Percentiles rank a stretch among this genome's conserved stretches.
These are phyloP conservation scores for Orbilia brochopaga DNA, from an alignment of 2,329 filamentous ascomycete genomes.

Conservation along the genomic window DNA sequence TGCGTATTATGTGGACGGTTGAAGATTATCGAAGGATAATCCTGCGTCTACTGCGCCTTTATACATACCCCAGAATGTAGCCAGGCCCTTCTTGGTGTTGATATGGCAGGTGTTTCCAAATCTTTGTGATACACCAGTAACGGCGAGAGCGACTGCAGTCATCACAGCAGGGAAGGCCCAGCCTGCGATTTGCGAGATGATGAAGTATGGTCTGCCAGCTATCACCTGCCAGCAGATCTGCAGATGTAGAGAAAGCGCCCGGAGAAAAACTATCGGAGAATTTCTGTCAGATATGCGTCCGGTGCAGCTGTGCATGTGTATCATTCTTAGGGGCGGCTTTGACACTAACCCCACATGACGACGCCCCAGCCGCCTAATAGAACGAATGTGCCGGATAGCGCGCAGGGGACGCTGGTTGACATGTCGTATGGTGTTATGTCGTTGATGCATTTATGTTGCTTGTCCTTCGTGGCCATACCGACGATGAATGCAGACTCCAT, in stretches of 20 bases:
- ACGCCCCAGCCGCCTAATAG: conserved; percentile 84
- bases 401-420: conserved; percentile 79
- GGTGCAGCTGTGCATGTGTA: neutral
- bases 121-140: conserved; percentile 92
- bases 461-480: conserved; percentile 19
- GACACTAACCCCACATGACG: conserved; percentile 74
- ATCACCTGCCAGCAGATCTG: conserved; percentile 98
- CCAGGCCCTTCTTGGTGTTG: conserved; percentile 83
- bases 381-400: conserved; percentile 83
- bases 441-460: conserved; percentile 72
- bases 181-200: conserved; percentile 76
- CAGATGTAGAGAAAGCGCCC: conserved; percentile 88
- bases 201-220: conserved; percentile 88
- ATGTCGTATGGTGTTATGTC: conserved; percentile 93
- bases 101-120: conserved; percentile 93
- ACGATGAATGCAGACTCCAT: conserved; percentile 71
- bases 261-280: conserved; percentile 70
- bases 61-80: conserved; percentile 57
- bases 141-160: conserved; percentile 74
- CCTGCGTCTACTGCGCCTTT: conserved; percentile 6
- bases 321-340: neutral
- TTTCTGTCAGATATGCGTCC: conserved; percentile 4
- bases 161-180: conserved; percentile 83
- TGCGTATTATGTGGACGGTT: conserved; percentile 4
- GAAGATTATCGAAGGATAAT: conserved; percentile 10